phyloP scores from a whole-genome alignment of 768 basidiomycete genomes.

The Sporobolomyces phaffii region DNA sequence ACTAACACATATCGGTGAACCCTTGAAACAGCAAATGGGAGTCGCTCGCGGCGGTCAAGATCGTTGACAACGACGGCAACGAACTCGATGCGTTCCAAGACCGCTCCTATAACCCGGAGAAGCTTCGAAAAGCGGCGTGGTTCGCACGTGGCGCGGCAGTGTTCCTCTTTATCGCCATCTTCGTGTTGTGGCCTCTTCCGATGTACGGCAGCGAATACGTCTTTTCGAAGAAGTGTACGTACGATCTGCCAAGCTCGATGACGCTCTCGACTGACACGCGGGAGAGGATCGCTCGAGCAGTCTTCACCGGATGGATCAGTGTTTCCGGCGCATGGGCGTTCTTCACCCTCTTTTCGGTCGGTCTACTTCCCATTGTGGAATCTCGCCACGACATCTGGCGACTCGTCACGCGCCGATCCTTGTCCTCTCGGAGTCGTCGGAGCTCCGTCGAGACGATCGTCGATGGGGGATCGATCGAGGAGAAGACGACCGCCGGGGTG shows the following conservation, averaged over 20 bases:
- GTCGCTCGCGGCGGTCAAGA: not conserved
- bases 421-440: not conserved
- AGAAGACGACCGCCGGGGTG: not conserved
- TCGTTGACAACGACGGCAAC: slow-evolving; percentile 1
- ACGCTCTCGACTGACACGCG: too few species aligned
- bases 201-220: slow-evolving; percentile 19
- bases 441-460: not conserved
- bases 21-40: slow-evolving; percentile 9
- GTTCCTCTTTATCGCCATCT: slow-evolving; percentile 13
- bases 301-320: slow-evolving; percentile 1
- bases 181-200: slow-evolving; percentile 13
- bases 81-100: not conserved
- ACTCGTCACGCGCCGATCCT: not conserved
- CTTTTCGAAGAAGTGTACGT: slow-evolving; percentile 8
- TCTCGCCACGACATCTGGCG: not conserved
- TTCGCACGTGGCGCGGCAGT: slow-evolving; percentile 6
- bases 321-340: not conserved
- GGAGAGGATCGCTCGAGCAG: not conserved
- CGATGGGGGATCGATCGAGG: not conserved
- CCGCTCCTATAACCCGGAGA: slow-evolving; percentile 5
- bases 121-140: slow-evolving; percentile 3
- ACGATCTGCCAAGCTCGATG: too few species aligned
- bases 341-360: not conserved
- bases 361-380: not conserved
- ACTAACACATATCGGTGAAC: too few species aligned